Percentiles rank a stretch among this genome's conserved stretches.
Evolutionary conservation across 1,284 basidiomycete species (phyloP).

Genomic region (Tetrapyrgos nigripes): DNA sequence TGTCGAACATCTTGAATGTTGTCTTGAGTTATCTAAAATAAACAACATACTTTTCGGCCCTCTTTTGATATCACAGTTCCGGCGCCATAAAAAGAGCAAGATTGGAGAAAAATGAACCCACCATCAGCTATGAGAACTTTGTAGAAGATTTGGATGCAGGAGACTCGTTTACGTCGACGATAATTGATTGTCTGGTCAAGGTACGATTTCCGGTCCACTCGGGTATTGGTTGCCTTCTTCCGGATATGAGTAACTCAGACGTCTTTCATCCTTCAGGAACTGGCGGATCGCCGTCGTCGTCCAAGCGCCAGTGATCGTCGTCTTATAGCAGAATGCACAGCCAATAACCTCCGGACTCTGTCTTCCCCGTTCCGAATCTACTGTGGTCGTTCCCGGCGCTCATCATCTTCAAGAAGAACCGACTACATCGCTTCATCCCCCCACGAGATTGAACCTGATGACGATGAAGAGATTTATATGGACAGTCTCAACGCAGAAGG

Average conservation of each 20-base stretch:
- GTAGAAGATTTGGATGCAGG: conserved; percentile 74
- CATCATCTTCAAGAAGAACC: conserved; percentile 33
- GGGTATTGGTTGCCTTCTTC: neutral
- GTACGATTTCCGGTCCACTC: conserved; percentile 42
- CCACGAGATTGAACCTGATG: conserved; percentile 60
- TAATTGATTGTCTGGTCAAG: conserved; percentile 76
- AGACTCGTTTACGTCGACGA: conserved; percentile 74
- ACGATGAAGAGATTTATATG: conserved; percentile 64
- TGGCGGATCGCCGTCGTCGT: conserved; percentile 70
- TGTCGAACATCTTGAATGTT: conserved; percentile 30
- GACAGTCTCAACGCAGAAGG: conserved; percentile 41
- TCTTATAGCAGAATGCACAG: conserved; percentile 68
- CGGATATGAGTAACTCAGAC: neutral
- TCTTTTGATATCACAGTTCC: conserved; percentile 45
- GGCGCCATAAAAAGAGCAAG: conserved; percentile 68
- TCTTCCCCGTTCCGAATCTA: conserved; percentile 59
- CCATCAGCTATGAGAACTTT: conserved; percentile 72
- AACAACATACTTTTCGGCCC: neutral
- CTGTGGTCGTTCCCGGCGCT: conserved; percentile 41
- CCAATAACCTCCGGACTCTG: conserved; percentile 61
- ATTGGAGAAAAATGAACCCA: conserved; percentile 62
- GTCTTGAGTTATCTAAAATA: conserved; percentile 9
- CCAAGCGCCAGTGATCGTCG: conserved; percentile 57
- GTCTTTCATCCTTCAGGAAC: conserved; percentile 52
- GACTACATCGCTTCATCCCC: conserved; percentile 57